Evolutionary conservation across 257 asterid species (phyloP).

Genomic region (Primulina tabacum): DNA sequence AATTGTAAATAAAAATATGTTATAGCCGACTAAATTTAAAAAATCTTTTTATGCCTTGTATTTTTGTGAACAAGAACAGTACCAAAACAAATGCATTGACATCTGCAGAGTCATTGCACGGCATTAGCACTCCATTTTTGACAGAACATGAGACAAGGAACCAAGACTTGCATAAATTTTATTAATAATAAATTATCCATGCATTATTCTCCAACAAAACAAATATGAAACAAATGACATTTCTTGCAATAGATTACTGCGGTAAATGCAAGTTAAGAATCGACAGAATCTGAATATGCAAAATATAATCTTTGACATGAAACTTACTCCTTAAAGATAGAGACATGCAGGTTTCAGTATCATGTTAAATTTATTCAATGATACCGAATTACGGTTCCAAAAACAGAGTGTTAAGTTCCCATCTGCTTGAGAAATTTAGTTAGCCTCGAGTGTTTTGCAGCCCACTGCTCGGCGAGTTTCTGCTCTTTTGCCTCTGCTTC

Average conservation of each 20-base stretch:
- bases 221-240: background rate
- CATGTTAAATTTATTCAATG: no score
- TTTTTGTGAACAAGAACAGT: no score
- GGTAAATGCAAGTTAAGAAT: no score
- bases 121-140: background rate
- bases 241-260: no score
- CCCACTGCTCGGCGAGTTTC: constrained; percentile 91
- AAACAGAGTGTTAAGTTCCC: constrained; percentile 26
- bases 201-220: background rate
- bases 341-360: no score
- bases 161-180: no score
- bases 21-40: no score
- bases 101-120: background rate
- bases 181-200: background rate
- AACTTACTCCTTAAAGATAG: background rate
- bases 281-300: background rate
- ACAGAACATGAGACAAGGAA: no score
- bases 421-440: constrained; percentile 68
- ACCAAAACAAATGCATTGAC: background rate
- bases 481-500: constrained; percentile 91
- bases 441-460: constrained; percentile 63
- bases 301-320: background rate
- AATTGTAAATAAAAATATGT: no score
- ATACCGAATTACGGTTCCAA: background rate
- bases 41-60: no score